phyloP scores from a whole-genome alignment of 192 early-diverging fungal genomes.

The Bifiguratus adelaidae region DNA sequence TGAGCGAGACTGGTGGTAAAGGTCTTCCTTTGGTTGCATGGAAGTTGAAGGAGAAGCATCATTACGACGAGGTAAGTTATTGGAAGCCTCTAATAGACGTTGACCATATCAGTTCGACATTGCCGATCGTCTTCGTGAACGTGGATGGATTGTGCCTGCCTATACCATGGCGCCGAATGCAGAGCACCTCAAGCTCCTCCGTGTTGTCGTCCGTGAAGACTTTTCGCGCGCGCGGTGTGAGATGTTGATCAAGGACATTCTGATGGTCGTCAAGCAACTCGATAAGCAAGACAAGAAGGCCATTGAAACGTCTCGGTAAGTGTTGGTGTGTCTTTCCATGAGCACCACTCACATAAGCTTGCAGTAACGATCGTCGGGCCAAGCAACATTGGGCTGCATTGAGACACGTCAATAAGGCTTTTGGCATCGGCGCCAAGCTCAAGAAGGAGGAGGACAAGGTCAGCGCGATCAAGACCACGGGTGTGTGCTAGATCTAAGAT shows the following conservation, averaged over 20 bases:
- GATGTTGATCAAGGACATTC: slow-evolving; percentile 10
- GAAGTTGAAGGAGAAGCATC: slow-evolving; percentile 20
- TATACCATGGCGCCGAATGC: slow-evolving; percentile 52
- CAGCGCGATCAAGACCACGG: no score
- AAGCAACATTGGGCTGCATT: slow-evolving; percentile 5
- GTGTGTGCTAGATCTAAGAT: no score
- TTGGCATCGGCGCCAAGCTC: not conserved
- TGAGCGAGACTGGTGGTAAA: slow-evolving; percentile 24
- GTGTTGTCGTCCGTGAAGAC: slow-evolving; percentile 56
- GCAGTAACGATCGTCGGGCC: not conserved
- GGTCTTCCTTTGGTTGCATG: slow-evolving; percentile 53
- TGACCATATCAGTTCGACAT: slow-evolving; percentile 40
- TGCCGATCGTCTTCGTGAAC: slow-evolving; percentile 43
- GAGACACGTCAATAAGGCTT: not conserved
- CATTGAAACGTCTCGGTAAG: slow-evolving; percentile 3
- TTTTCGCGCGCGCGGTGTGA: slow-evolving; percentile 18
- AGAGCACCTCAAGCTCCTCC: slow-evolving; percentile 37
- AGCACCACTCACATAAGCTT: not conserved
- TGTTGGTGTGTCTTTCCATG: not conserved
- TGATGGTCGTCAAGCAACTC: slow-evolving; percentile 5
- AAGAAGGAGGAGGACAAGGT: not conserved
- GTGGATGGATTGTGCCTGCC: slow-evolving; percentile 70
- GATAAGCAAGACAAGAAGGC: slow-evolving; percentile 5
- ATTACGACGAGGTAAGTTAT: slow-evolving; percentile 18
- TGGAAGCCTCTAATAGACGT: not conserved